Base-by-base conservation (phyloP, 2,329 filamentous ascomycete species). In the Fragosphaeria purpurea region DNA sequence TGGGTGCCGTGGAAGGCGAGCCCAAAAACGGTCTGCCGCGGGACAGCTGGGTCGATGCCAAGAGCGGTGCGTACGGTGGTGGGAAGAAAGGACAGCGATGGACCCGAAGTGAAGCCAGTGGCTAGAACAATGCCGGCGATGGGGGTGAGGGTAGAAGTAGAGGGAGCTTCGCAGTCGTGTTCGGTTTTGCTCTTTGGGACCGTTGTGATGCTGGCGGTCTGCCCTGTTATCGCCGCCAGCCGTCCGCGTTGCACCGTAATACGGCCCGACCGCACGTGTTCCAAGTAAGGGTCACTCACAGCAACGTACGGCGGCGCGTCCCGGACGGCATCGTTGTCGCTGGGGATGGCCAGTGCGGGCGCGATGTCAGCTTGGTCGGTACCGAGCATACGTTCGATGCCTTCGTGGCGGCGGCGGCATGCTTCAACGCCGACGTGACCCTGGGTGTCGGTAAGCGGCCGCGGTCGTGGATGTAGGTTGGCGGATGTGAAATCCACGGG, bases 401-500 rank as follows among this genome's bases (percentile, higher is more conserved):
- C 77, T 1, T 65, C 65, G 52, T 88, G 79, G 0, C 71, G 69
- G 10, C 67, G 63, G 42, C 68, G 68, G 1, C 83, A 82, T 3
- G 73, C 74, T 3, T 83, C 77, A 10, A 73, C 63, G 0, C 76
- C 69, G 31, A 89, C 76, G 41, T 81, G 79, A 0, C 85, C 85
- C 46, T 85, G 80, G 0, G 69, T 74, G 55, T 88, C 83, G 6
- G 67, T 66, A 1, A 90, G 67, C 0, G 78, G 76, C 0, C 69
- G 63, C 0, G 79, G 76, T 5, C 85, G 74, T 50, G 79, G 78
- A 33, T 73, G 74, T 5, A 86, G 65, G 58, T 93, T 87, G 60
- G 86, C 88, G 2, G 86, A 79, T 3, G 75, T 70, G 42, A 91
- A 70, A 62, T 94, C 88, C 7, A 88, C 65, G 0, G 88, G 88